Evolutionary conservation across 306 rosid genomes (phyloP), one percentile per base, ranked within the genome.

Genomic region (Ochetophila trinervis): DNA sequence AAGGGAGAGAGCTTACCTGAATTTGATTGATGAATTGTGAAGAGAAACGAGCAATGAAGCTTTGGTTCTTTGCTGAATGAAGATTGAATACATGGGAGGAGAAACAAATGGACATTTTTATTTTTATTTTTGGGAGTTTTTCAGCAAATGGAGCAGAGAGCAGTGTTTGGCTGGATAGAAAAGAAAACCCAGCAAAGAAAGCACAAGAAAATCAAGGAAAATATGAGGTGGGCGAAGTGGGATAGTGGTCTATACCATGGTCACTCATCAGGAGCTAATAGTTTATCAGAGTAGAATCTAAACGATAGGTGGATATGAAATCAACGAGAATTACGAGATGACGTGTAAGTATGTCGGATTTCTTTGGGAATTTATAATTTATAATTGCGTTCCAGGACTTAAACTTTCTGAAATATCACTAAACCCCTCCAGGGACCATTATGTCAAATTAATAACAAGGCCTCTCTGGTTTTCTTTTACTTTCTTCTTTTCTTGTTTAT

Each of bases 91-190:
- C 68, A 57, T 60, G 77, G 76, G 86, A 85, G 47, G 88, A 72
- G 72, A 71, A 88, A 63, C 81, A 79, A 34, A 88, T 68, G 65
- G 92, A 78, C 95, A 94, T 93, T 64, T 76, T 80, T n/a, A n/a
- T n/a, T n/a, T n/a, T n/a, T n/a, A n/a, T n/a, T n/a, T 42, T 1
- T 27, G 16, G 45, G 8, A 5, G 17, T 55, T 63, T 51, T 71
- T 6, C 8, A 13, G 56, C 32, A 18, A 23, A 49, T 53, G 47
- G 49, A 51, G 69, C 15, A 3, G 4, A 13, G 59, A 24, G 2
- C 27, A 48, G 44, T 51, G 15, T 35, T 30, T 40, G 62, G 1
- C 22, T 63, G 32, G 13, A 15, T 14, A 76, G 53, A 45, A 64
- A 45, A 24, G 62, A 37, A 61, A 14, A 12, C 52, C n/a, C 8